Percentiles rank a stretch among this genome's conserved stretches.
Conservation (phyloP, 345 rosid species). For the Pistacia integerrima region DNA sequence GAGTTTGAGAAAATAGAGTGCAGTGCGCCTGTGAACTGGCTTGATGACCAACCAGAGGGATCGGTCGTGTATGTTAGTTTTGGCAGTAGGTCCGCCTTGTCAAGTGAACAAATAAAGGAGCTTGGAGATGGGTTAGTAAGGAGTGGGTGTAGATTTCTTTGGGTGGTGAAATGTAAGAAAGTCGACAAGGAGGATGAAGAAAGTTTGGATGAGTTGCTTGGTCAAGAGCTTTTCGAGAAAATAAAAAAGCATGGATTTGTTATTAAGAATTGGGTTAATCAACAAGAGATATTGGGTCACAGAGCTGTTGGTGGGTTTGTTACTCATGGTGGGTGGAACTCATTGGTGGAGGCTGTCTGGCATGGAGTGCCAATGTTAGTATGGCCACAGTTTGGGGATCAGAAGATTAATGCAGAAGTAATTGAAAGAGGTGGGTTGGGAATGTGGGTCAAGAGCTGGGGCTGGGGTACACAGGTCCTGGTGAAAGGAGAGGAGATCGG, state of each 20-base stretch:
- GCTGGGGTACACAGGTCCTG: constrained; percentile 24
- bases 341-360: constrained; percentile 45
- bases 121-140: constrained; percentile 40
- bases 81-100: constrained; percentile 46
- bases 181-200: constrained; percentile 46
- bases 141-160: constrained; percentile 36
- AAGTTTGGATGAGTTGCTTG: constrained; percentile 30
- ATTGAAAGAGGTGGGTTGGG: constrained; percentile 36
- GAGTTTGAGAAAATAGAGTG: constrained; percentile 20
- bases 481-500: constrained; percentile 44
- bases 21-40: constrained; percentile 29
- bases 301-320: constrained; percentile 42
- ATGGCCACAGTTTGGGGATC: constrained; percentile 53
- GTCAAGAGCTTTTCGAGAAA: constrained; percentile 25
- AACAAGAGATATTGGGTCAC: constrained; percentile 38
- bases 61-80: constrained; percentile 50
- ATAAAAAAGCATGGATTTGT: constrained; percentile 31
- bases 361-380: constrained; percentile 43
- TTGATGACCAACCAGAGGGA: constrained; percentile 30
- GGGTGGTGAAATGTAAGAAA: constrained; percentile 38
- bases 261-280: constrained; percentile 47
- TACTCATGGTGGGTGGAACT: constrained; percentile 48
- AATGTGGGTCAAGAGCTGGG: constrained; percentile 33
- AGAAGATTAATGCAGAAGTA: constrained; percentile 39
- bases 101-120: constrained; percentile 40